A percentile compares a stretch with the other conserved stretches of the same genome.
These are phyloP conservation scores for Fomitopsis pinicola DNA, from an alignment of 1,284 basidiomycete genomes.

Conservation along the genomic window DNA sequence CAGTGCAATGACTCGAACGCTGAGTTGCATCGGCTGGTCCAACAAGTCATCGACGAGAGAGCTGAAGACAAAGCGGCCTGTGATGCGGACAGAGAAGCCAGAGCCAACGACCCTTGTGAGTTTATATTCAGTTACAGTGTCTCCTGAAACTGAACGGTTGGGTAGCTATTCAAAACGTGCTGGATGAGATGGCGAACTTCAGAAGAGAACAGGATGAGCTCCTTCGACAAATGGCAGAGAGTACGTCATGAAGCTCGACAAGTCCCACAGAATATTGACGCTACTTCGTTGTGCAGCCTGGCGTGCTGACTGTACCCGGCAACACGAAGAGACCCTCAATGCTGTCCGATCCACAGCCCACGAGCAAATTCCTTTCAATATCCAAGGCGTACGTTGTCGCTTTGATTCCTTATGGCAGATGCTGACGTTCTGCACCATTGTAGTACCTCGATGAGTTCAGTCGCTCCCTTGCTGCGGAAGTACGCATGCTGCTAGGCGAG, in stretches of 20 bases:
- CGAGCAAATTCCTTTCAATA: conserved; percentile 72
- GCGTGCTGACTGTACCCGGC: conserved; percentile 55
- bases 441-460: conserved; percentile 80
- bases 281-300: conserved; percentile 36
- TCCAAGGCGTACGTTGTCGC: conserved; percentile 54
- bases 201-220: conserved; percentile 8
- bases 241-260: conserved; percentile 6
- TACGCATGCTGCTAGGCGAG: conserved; percentile 70
- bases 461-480: conserved; percentile 72
- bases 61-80: conserved; percentile 42
- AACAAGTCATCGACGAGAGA: conserved; percentile 49
- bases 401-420: background rate
- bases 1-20: conserved; percentile 50
- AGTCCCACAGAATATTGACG: background rate
- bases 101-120: conserved; percentile 27
- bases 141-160: too few species aligned
- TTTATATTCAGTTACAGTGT: background rate
- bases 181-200: conserved; percentile 8
- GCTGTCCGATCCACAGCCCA: conserved; percentile 61
- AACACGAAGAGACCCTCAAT: conserved; percentile 59
- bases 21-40: conserved; percentile 54
- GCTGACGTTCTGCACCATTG: background rate
- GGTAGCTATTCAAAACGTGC: conserved; percentile 13
- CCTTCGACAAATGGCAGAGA: conserved; percentile 18
- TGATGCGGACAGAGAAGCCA: conserved; percentile 45